Evolutionary conservation across 352 stramenopile species (phyloP), one percentile per base, ranked within the genome.

Genomic region (Globisporangium acanthophoron): DNA sequence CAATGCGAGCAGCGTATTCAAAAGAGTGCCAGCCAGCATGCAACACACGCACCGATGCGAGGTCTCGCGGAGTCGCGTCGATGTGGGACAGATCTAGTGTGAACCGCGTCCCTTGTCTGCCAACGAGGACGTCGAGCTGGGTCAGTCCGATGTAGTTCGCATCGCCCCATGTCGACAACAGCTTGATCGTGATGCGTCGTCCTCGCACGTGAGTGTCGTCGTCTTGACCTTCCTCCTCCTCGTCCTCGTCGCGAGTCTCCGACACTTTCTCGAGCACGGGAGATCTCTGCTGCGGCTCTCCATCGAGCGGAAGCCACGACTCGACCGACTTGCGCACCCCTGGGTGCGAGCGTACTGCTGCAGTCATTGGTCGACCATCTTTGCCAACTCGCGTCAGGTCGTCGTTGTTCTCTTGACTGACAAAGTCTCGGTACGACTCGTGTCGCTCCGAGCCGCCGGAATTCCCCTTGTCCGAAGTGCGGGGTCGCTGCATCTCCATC

Each of bases 121-220:
- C 78, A 3, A 88, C 69, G 1, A 90, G 64, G 0, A 94, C 79
- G 31, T 85, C 70, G 3, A 96, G 43, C 57, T 93, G 74, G 1
- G 82, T 94, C 21, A 96, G 62, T 0, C 87, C 87, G n/a, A 96
- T 76, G 58, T 96, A 96, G 58, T 92, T 85, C 4, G 51, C 53
- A 56, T 96, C 87, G 1, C 86, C 87, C 82, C 86, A 95, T 2
- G 87, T 90, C 43, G 53, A 78, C 11, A 80, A 57, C 21, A 94
- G 50, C 9, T 76, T 66, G 31, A 96, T 62, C 16, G 65, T 70
- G 9, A 96, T 59, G 5, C 64, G 54, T 7, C 82, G 76, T 5
- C 82, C 87, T 39, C 70, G 65, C 56, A 20, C 43, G 41, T 41
- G 56, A 45, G 5, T 56, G 5, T 37, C 61, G 5, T 68, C 55